Evolutionary conservation across 2,329 filamentous ascomycete species (phyloP).

Genomic region (Fusarium begoniae): DNA sequence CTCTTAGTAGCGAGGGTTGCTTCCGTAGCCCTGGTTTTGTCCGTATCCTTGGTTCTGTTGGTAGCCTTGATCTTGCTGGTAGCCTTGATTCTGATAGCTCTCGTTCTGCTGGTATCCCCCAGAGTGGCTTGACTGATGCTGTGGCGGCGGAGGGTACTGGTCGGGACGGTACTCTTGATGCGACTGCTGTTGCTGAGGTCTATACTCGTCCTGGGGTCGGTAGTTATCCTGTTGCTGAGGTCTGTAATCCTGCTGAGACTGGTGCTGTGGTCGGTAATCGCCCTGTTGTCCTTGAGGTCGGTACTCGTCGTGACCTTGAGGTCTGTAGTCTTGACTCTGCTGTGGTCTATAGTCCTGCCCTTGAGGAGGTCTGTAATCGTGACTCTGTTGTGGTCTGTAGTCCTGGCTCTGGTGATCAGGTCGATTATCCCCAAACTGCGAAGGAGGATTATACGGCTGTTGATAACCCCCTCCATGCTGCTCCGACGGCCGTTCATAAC

Average conservation of each 20-base stretch:
- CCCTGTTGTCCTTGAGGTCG: constrained; percentile 2
- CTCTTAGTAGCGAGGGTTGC: not conserved
- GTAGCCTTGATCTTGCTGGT: constrained; percentile 1
- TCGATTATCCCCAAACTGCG: constrained; percentile 35
- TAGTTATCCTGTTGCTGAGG: constrained; percentile 13
- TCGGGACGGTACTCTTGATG: constrained; percentile 37
- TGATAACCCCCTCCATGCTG: constrained; percentile 32
- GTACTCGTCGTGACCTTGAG: not conserved
- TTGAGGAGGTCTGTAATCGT: constrained; percentile 14
- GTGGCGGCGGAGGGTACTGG: constrained; percentile 23
- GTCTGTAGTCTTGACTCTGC: constrained; percentile 2
- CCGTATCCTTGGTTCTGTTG: not conserved
- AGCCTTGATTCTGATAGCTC: constrained; percentile 10
- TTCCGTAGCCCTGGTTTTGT: constrained; percentile 3
- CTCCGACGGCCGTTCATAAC: constrained; percentile 11
- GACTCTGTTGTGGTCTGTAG: constrained; percentile 19
- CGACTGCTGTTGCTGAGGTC: constrained; percentile 26
- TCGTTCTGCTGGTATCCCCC: constrained; percentile 37
- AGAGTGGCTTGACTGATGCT: constrained; percentile 20
- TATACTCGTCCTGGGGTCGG: constrained; percentile 16
- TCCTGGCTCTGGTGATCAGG: constrained; percentile 20
- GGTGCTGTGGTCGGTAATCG: constrained; percentile 9
- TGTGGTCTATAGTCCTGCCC: not conserved
- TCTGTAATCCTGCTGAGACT: constrained; percentile 12
- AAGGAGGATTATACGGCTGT: constrained; percentile 40